Evolutionary conservation across 768 basidiomycete species (phyloP), one percentile per base, ranked within the genome.

Genomic region (Suillus spraguei): DNA sequence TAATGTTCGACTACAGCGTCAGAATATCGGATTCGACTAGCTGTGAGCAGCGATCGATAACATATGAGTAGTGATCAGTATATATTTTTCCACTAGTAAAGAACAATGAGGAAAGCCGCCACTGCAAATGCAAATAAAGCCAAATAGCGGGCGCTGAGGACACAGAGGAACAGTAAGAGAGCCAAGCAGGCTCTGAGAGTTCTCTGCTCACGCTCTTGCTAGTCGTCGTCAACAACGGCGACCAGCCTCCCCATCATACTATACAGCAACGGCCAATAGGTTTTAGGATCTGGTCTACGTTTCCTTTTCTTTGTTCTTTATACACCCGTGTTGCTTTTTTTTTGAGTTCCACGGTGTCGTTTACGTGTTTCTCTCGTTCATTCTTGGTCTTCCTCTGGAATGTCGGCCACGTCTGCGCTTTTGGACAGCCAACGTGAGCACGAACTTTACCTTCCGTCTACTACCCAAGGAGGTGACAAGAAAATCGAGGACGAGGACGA

Each of bases 401-500:
- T 83, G 82, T 82, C 81, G 69, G 66, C 72, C 58, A 69, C 78
- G 52, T 63, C 76, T 42, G 68, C 70, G 54, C 74, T 74, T 76
- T 77, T 67, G 77, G 77, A 67, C 78, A 80, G 63, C 75, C 80
- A 70, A 75, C 74, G 74, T 67, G 74, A 75, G 69, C 72, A 77
- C 68, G 77, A 72, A 70, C 66, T 70, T 46, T 59, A 62, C 66
- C 73, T 74, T 55, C 68, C 73, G 67, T 47, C 38, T 42, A 35
- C 24, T 22, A 11, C 71, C 59, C 82, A 75, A 77, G 80, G 77
- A 73, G 81, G 80, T 74, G 84, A 85, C 72, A 79, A 81, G 68
- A 83, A 83, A 49, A 80, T 83, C 44, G 80, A 82, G 60, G 82
- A 87, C 65, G 82, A 84, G 60, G 82, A 87, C 65, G 82, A 84